Base-by-base conservation (phyloP, 257 asterid species). In the Asclepias syriaca region DNA sequence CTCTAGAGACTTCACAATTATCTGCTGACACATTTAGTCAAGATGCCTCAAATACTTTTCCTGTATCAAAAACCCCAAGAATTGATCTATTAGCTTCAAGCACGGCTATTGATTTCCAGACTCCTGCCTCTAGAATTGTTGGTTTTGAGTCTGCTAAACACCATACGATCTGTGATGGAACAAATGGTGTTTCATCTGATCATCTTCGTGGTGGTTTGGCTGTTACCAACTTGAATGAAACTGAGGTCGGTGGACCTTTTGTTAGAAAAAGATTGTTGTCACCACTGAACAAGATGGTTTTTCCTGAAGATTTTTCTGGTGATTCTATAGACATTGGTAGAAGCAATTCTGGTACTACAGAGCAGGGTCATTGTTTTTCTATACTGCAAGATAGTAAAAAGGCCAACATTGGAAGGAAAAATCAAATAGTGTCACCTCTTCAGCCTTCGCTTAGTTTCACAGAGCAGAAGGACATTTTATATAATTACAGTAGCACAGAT, bases 241-340 rank as follows among this genome's bases (percentile, higher is more conserved):
- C 76, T 16, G 91, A 79, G 63, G 37, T 76, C 51, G 72, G 79
- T 74, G 85, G 86, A 75, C 78, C 83, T 51, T 72, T 67, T 69
- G 90, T 80, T 77, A 83, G 89, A 87, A 90, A 90, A 76, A 81
- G 93, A 46, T 69, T 90, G 83, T 82, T 85, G 66, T 90, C 97
- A 65, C 93, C 97, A 39, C 53, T 88, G 82, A 85, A 81, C 55
- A 85, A 77, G 73, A 75, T 85, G 84, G 86, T 81, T 73, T 54
- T 77, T 16, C 72, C 82, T 12, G 83, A 80, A 54, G 75, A 77
- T 66, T 81, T 85, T 65, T 65, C 69, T 75, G 93, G 84, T 27
- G 87, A 85, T 80, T 72, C 86, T 71, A 73, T 87, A 32, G 87
- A 86, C 74, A 84, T 85, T 78, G 88, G 82, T 73, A 67, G 78